Conservation (phyloP, 1,284 basidiomycete species). For the Cryptococcus jaspeensis region DNA sequence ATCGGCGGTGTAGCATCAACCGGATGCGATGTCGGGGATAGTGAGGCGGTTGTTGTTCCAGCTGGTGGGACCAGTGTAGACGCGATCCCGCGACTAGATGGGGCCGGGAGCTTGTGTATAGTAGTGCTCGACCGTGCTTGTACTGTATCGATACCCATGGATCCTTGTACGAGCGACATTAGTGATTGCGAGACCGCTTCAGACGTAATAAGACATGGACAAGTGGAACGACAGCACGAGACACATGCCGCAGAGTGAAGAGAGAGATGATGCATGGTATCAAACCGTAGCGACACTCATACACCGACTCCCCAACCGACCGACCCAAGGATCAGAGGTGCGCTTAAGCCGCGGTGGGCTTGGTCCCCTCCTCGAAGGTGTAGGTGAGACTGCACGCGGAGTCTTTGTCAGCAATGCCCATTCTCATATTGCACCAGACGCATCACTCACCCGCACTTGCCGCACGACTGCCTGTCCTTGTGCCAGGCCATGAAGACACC, state of each 20-base stretch:
- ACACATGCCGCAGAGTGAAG: no score
- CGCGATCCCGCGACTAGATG: no score
- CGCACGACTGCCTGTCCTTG: slow-evolving; percentile 92
- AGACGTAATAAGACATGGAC: no score
- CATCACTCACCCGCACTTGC: slow-evolving; percentile 68
- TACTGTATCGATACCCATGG: no score
- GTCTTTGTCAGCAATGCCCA: slow-evolving; percentile 3
- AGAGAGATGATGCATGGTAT: no score
- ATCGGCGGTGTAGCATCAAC: slow-evolving; percentile 67
- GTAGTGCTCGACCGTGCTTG: no score
- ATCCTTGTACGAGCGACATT: no score
- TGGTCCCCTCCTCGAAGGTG: slow-evolving; percentile 65
- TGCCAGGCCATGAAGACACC: slow-evolving; percentile 98
- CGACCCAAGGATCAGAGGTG: not conserved
- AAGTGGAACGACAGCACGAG: no score
- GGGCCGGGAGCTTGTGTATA: no score
- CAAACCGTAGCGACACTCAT: no score
- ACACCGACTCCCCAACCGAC: no score
- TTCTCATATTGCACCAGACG: not conserved
- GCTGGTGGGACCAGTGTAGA: slow-evolving; percentile 69
- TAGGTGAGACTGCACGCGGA: slow-evolving; percentile 62
- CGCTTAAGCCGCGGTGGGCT: slow-evolving; percentile 46
- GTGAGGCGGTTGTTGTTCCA: slow-evolving; percentile 87
- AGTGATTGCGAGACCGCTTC: no score
- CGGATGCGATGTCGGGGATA: slow-evolving; percentile 80